Conservation (phyloP, 2,329 filamentous ascomycete species). For the Stenocarpella maydis region DNA sequence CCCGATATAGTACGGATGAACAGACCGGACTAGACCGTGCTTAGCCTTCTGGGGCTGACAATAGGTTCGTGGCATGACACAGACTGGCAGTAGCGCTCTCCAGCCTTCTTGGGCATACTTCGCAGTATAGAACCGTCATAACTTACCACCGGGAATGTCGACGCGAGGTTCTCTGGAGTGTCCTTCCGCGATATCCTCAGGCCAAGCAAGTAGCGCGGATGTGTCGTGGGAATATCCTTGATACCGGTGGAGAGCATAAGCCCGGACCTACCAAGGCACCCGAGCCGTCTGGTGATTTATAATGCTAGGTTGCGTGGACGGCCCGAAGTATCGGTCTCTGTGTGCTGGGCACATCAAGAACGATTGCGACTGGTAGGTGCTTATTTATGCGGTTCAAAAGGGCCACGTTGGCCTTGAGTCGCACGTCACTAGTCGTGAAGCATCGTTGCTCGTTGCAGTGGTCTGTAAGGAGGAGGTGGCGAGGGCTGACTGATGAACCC, state of each 20-base stretch:
- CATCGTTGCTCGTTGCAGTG: not conserved
- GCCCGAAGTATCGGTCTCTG: not conserved
- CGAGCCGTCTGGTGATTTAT: constrained; percentile 1
- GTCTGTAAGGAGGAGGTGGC: not conserved
- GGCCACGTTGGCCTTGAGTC: constrained; percentile 16
- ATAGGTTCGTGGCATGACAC: not conserved
- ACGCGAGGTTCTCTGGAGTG: not conserved
- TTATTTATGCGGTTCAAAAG: not conserved
- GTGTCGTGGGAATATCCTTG: constrained; percentile 17
- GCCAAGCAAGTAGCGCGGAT: not conserved
- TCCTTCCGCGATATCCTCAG: not conserved
- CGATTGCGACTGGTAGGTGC: constrained; percentile 20
- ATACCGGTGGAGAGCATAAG: not conserved
- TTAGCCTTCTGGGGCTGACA: not conserved
- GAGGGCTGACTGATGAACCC: constrained; percentile 8
- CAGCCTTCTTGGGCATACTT: not conserved
- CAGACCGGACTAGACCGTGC: constrained; percentile 15
- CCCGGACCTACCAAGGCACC: constrained; percentile 10
- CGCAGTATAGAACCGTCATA: not conserved
- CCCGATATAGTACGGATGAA: constrained; percentile 9
- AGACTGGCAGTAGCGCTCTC: too few relatives aligned
- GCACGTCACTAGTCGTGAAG: not conserved
- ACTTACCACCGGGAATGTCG: not conserved
- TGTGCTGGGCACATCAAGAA: not conserved
- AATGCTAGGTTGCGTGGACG: not conserved